These are phyloP conservation scores for Adansonia rubrostipa DNA, from an alignment of 441 rosid species.

Conservation along the genomic window DNA sequence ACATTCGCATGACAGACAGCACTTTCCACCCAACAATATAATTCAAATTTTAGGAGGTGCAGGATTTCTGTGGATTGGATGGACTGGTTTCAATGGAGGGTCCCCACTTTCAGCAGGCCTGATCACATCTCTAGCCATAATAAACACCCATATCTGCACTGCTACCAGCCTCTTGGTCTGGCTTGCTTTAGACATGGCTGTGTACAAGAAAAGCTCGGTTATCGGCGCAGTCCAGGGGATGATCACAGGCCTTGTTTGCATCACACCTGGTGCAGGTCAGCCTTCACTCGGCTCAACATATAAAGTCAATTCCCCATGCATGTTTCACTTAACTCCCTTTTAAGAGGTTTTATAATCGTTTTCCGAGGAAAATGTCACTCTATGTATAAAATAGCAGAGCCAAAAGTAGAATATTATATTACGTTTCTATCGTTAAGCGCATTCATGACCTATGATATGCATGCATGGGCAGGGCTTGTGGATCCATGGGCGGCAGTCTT, in stretches of 20 bases:
- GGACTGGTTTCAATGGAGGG: conserved; percentile 80
- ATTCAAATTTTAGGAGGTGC: conserved; percentile 61
- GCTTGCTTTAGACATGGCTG: conserved; percentile 52
- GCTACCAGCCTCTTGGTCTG: conserved; percentile 55
- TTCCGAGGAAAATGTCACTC: not conserved
- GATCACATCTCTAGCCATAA: conserved; percentile 49
- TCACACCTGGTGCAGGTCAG: conserved; percentile 66
- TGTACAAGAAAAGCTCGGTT: conserved; percentile 58
- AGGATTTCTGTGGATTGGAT: conserved; percentile 70
- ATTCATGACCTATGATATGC: not conserved
- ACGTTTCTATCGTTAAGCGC: not conserved
- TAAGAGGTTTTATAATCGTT: not conserved
- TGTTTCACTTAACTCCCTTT: not conserved
- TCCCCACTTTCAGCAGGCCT: conserved; percentile 45
- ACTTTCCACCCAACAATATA: conserved; percentile 63
- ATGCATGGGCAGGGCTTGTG: conserved; percentile 42
- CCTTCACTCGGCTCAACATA: not conserved
- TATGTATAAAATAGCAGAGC: not conserved
- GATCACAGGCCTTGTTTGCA: conserved; percentile 76
- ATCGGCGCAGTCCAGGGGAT: conserved; percentile 47
- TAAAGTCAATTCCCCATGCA: not conserved
- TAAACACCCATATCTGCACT: conserved; percentile 59
- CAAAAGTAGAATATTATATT: not conserved
- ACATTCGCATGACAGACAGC: conserved; percentile 53
- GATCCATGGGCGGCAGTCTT: conserved; percentile 59